Base-by-base conservation (phyloP, 2,329 filamentous ascomycete species). In the Diaporthe amygdali region DNA sequence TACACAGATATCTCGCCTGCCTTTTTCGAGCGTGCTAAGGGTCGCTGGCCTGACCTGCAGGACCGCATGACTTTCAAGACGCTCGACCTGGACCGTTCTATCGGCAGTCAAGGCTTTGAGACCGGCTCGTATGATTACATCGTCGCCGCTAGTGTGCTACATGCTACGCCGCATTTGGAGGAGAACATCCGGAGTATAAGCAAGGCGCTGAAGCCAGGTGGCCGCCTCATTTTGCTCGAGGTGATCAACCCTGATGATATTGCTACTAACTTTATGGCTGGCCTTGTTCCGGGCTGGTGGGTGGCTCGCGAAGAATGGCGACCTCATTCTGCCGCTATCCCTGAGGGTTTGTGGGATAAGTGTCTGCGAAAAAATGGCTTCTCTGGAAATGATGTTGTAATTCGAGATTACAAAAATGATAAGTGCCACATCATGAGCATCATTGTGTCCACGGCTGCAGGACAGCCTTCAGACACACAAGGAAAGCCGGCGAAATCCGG, bases 51-150 rank as follows among this genome's bases (percentile, higher is more conserved):
- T 2, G 69, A 34, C 17, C 69, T 71, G 63, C 39, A 71, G 10
- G 69, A 64, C 12, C 34, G 69, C 20, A 71, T 71, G 39, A 56
- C 34, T 14, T 71, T 71, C 63, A 68, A 46, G 5, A 71, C 63
- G 17, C 52, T 71, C 30, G 69, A 71, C 46, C 49, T 71, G 3
- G 70, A 71, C 39, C 37, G 44, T 9, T 73, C 68, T 12, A 71
- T 72, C 25, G 74, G 72, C 34, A 76, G 75, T 17, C 69, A 75
- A n/a, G 81, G 82, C 51, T 82, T 78, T 32, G 78, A 76, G 1
- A 73, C 80, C n/a, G 71, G 73, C 3, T 73, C 77, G 34, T 76
- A 77, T 2, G 70, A 74, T 12, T 71, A 79, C 1, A 74, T 77
- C 15, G 72, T 81, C n/a, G 74, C 75, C 12, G 71, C 79, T 22